Conservation (phyloP, 371 early-diverging fungal genomes). For the Mucor piriformis region DNA sequence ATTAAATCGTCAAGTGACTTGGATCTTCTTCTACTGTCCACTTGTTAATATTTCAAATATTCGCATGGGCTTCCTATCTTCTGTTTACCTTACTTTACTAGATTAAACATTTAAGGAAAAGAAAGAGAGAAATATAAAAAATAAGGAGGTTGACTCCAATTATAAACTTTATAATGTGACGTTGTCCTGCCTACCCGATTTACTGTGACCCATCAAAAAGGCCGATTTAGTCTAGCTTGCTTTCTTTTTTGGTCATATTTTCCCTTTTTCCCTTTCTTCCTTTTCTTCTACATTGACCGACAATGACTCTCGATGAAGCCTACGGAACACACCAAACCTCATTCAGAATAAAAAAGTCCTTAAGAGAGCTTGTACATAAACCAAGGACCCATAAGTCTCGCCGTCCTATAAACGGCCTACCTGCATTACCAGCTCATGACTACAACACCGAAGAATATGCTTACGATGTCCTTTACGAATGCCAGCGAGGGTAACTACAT, state of each 20-base stretch:
- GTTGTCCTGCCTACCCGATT: background rate
- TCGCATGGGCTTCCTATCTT: background rate
- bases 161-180: background rate
- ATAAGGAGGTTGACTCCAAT: background rate
- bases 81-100: conserved; percentile 7
- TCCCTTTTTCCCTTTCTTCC: conserved; percentile 5
- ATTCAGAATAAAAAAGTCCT: conserved; percentile 34
- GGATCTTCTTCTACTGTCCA: conserved; percentile 35
- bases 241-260: background rate
- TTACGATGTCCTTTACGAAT: conserved; percentile 56
- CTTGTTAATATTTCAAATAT: background rate
- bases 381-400: conserved; percentile 21
- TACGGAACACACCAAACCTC: conserved; percentile 24
- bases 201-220: background rate
- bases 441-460: conserved; percentile 34
- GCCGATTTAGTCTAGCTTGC: background rate
- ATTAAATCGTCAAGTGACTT: conserved; percentile 43
- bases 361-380: conserved; percentile 41
- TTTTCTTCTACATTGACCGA: conserved; percentile 5
- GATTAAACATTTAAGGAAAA: background rate
- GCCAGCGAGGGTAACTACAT: conserved; percentile 54
- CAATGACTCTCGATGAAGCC: background rate
- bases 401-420: conserved; percentile 25
- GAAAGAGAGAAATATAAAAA: conserved; percentile 1
- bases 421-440: conserved; percentile 37